Evolutionary conservation across 148 eudicot species (phyloP).

Genomic region (Agrostemma githago): DNA sequence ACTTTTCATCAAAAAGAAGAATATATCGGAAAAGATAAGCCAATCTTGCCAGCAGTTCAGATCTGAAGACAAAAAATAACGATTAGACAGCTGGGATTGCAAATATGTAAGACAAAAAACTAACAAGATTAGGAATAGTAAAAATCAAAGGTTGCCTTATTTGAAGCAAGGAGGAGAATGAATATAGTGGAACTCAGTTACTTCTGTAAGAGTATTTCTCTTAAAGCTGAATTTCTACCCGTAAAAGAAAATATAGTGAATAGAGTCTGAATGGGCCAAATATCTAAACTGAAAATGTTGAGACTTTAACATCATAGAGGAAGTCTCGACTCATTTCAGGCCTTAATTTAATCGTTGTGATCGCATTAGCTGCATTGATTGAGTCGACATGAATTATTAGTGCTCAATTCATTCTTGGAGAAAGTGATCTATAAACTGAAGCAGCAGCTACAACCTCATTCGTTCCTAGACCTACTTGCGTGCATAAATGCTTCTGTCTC

Average conservation of each 20-base stretch:
- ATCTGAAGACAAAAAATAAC: constrained; percentile 44
- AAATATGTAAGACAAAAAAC: constrained; percentile 5
- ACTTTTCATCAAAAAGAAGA: constrained; percentile 78
- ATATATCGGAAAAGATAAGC: constrained; percentile 88
- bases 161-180: not conserved
- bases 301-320: not conserved
- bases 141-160: not conserved
- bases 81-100: constrained; percentile 9
- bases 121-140: not conserved
- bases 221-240: not conserved
- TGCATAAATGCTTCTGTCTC: not conserved
- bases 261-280: not conserved
- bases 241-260: not conserved
- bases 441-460: not conserved
- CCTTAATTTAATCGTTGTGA: not conserved
- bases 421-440: not conserved
- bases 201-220: not conserved
- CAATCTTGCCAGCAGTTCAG: constrained; percentile 96
- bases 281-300: not conserved
- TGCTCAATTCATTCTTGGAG: not conserved
- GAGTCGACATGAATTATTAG: not conserved
- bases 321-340: not conserved
- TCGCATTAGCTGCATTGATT: not conserved
- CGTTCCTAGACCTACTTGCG: not conserved
- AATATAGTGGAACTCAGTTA: not conserved